Evolutionary conservation across 257 asterid species (phyloP), one percentile per base, ranked within the genome.

Genomic region (Parsonsia alboflavescens): DNA sequence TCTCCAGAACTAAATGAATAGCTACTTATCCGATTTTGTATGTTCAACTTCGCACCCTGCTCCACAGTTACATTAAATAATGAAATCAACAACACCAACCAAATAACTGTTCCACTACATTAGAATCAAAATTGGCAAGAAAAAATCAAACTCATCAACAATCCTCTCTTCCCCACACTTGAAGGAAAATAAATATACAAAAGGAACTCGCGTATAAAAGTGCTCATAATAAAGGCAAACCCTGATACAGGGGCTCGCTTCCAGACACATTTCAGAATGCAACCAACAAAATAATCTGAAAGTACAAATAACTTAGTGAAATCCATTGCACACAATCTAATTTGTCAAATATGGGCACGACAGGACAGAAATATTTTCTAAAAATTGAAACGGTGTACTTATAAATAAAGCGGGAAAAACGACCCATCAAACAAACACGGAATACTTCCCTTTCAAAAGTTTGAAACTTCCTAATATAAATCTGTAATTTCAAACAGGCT

Each of bases 41-140:
- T 71, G 63, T 77, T 75, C 87, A 94, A 75, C 82, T 94, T 94
- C 77, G 72, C 84, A 74, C 98, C 99, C 99, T 92, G 89, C 15
- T 57, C 65, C 80, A 81, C 46, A 39, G 61, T 75, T 45, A 7
- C 36, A 48, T 48, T 3, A 36, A 71, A 50, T 10, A 22, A 64
- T 28, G 21, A 70, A 56, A 68, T 13, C 59, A 19, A 49, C 0
- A 10, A 44, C 13, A 15, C 56, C 13, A 72, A 10, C 49, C 21
- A 44, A 19, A 64, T 30, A 10, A 24, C 11, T 22, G 17, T 24
- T 46, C 17, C 3, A 70, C 24, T 8, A 4, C 10, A 9, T 19
- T 33, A 30, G 42, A 46, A 46, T 17, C 15, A 3, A 19, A 4
- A 39, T 8, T 7, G 64, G n/a, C 48, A 33, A 4, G 24, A 36